These are phyloP conservation scores for Colletotrichum cereale DNA, from an alignment of 2,329 filamentous ascomycete genomes.

Conservation along the genomic window DNA sequence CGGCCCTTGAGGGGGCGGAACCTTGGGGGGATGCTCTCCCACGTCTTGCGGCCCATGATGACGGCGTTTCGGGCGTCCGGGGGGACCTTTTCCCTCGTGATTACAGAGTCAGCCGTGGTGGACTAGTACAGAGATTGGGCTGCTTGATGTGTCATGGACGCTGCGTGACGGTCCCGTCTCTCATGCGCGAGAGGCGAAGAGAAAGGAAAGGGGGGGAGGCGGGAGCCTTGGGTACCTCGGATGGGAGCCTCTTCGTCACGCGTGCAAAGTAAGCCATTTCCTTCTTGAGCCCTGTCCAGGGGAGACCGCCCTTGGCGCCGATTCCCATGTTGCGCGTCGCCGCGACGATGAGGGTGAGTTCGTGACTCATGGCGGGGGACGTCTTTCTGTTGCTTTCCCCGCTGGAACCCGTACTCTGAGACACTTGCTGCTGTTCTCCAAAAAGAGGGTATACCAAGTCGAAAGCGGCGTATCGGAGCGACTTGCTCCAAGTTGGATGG, in stretches of 20 bases:
- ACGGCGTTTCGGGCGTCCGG: constrained; percentile 74
- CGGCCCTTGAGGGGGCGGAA: constrained; percentile 85
- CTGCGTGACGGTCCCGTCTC: not conserved
- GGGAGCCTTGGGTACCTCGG: constrained; percentile 48
- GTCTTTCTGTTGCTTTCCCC: not conserved
- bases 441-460: not conserved
- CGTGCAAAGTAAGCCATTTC: constrained; percentile 98
- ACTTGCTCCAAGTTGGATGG: not conserved
- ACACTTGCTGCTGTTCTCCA: no score
- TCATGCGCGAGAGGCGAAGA: not conserved
- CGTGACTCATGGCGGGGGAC: constrained; percentile 46
- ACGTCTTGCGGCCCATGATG: constrained; percentile 98
- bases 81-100: constrained; percentile 42
- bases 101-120: not conserved
- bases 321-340: constrained; percentile 93
- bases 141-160: not conserved
- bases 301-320: constrained; percentile 80
- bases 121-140: not conserved
- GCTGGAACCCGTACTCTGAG: no score
- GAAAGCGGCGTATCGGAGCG: not conserved
- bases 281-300: constrained; percentile 88
- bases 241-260: constrained; percentile 78
- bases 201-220: not conserved
- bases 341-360: constrained; percentile 93
- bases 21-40: constrained; percentile 85